These are phyloP conservation scores for Solanum hybrid DNA, from an alignment of 305 asterid species.

Conservation along the genomic window DNA sequence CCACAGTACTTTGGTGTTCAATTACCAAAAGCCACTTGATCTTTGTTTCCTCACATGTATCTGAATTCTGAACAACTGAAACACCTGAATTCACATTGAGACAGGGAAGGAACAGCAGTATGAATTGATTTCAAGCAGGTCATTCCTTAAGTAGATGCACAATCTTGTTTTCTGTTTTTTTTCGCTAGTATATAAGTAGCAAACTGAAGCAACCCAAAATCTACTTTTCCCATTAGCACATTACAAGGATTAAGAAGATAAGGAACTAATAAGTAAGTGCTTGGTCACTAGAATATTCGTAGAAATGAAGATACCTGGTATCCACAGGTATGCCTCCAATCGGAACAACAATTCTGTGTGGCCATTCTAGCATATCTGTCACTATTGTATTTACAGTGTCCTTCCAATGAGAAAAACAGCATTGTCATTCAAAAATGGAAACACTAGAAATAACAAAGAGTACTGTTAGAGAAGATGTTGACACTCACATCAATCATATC, in stretches of 20 bases:
- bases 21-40: slow-evolving; percentile 1
- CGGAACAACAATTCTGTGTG: slow-evolving; percentile 97
- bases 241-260: not conserved
- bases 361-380: slow-evolving; percentile 96
- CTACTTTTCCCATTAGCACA: not conserved
- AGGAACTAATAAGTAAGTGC: not conserved
- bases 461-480: slow-evolving; percentile 4
- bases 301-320: slow-evolving; percentile 39
- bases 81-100: slow-evolving; percentile 2
- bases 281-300: not conserved
- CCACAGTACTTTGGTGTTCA: not conserved
- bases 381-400: slow-evolving; percentile 84
- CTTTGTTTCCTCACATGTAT: not conserved
- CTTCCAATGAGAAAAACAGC: slow-evolving; percentile 26
- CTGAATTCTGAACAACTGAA: not conserved
- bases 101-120: not conserved
- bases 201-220: not conserved
- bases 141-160: not conserved
- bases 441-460: not conserved
- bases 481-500: slow-evolving; percentile 95
- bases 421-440: slow-evolving; percentile 8
- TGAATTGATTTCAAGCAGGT: not conserved
- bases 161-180: not conserved
- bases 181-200: not conserved
- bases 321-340: slow-evolving; percentile 82